Conservation (phyloP, 345 rosid species). For the Corchorus capsularis region DNA sequence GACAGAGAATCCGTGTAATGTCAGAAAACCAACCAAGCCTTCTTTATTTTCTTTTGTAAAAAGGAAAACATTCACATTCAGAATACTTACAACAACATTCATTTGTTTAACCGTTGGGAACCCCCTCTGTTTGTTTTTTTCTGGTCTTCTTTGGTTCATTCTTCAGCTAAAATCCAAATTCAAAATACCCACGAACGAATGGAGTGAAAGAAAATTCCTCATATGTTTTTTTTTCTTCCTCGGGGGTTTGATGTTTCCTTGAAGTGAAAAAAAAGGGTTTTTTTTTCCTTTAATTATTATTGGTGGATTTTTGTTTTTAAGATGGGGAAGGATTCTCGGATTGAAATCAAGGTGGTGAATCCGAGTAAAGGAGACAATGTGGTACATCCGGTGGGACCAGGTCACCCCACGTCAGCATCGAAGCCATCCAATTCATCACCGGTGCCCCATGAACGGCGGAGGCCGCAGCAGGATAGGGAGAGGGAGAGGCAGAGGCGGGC, state of each 20-base stretch:
- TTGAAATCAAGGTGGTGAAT: conserved; percentile 53
- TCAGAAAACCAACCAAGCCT: not conserved
- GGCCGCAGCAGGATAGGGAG: conserved; percentile 17
- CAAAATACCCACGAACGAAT: not conserved
- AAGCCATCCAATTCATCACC: not conserved
- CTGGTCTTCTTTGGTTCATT: conserved; percentile 4
- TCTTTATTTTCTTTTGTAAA: not conserved
- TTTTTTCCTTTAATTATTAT: not conserved
- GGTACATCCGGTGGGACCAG: conserved; percentile 20
- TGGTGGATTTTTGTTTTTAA: not conserved
- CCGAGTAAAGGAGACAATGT: conserved; percentile 25
- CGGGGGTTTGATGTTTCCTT: not conserved
- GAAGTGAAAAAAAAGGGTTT: not conserved
- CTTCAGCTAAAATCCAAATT: not conserved
- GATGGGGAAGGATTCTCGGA: conserved; percentile 39
- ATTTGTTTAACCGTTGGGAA: not conserved
- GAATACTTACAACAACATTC: not conserved
- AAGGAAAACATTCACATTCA: not conserved
- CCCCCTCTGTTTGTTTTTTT: not conserved
- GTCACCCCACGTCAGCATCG: conserved; percentile 18
- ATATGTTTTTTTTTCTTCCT: not conserved
- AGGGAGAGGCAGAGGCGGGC: conserved; percentile 18
- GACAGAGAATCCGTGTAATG: conserved; percentile 8
- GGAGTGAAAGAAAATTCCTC: not conserved
- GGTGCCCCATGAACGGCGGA: not conserved